A percentile compares a stretch with the other conserved stretches of the same genome.
phyloP scores from a whole-genome alignment of 805 yeast genomes.

The Saturnispora halmiae region DNA sequence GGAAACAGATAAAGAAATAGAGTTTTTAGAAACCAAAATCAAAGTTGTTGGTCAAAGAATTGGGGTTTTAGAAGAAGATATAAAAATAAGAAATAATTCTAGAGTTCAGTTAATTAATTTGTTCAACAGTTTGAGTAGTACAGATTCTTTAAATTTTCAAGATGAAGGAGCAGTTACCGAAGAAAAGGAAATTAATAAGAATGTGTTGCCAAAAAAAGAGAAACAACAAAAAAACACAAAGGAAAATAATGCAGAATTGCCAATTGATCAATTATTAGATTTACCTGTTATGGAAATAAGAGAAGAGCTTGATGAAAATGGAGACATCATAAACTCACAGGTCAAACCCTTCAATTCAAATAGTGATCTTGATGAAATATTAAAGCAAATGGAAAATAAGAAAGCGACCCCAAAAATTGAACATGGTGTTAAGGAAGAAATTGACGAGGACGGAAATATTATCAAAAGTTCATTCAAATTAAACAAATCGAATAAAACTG shows the following conservation, averaged over 20 bases:
- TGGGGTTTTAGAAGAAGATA: constrained; percentile 27
- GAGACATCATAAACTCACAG: constrained; percentile 44
- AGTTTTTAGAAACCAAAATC: constrained; percentile 12
- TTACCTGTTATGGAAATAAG: constrained; percentile 72
- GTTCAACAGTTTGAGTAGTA: constrained; percentile 19
- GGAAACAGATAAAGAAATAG: constrained; percentile 18
- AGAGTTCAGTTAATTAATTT: constrained; percentile 22
- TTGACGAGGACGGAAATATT: constrained; percentile 12
- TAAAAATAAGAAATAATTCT: constrained; percentile 28
- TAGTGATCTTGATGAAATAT: constrained; percentile 3
- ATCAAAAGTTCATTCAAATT: constrained; percentile 7
- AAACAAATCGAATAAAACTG: not conserved
- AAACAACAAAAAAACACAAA: too few species aligned
- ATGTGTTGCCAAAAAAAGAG: too few species aligned
- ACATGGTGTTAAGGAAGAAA: constrained; percentile 33
- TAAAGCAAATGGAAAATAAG: not conserved
- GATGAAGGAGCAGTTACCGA: constrained; percentile 11
- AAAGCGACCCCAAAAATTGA: constrained; percentile 9
- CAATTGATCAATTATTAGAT: not conserved
- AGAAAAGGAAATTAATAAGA: constrained; percentile 13
- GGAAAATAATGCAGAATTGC: not conserved
- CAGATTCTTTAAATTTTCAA: constrained; percentile 18
- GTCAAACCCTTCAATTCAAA: constrained; percentile 30
- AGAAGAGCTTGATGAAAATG: constrained; percentile 83
- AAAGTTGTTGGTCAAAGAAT: constrained; percentile 12